Evolutionary conservation across 768 basidiomycete species (phyloP).

Genomic region (Polyporus arcularius): DNA sequence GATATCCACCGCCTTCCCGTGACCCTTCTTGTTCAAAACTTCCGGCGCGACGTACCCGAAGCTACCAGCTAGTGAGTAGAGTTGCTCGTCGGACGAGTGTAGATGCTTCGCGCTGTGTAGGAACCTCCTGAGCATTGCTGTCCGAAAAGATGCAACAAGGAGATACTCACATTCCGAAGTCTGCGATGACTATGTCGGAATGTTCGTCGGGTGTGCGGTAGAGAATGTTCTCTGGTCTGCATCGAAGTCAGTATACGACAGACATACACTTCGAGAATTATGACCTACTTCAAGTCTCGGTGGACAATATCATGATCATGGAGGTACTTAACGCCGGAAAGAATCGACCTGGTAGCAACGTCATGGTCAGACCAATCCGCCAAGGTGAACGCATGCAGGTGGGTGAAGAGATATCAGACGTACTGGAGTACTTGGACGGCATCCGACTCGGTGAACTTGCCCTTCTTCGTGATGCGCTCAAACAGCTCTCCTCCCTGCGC

Average conservation of each 20-base stretch:
- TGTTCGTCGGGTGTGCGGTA: constrained; percentile 76
- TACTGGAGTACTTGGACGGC: constrained; percentile 77
- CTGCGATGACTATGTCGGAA: constrained; percentile 92
- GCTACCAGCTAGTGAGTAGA: constrained; percentile 74
- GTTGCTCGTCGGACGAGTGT: constrained; percentile 66
- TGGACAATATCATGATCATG: constrained; percentile 95
- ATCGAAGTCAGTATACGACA: background rate
- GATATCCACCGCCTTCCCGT: constrained; percentile 90
- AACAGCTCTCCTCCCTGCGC: constrained; percentile 95
- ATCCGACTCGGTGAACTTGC: constrained; percentile 93
- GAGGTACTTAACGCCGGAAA: constrained; percentile 86
- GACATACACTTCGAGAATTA: background rate
- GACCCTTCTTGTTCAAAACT: constrained; percentile 76
- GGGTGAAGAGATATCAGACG: constrained; percentile 27
- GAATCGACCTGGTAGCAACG: constrained; percentile 57
- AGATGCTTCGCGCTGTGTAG: constrained; percentile 75
- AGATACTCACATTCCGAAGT: constrained; percentile 87
- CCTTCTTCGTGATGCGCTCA: constrained; percentile 78
- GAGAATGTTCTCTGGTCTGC: constrained; percentile 93
- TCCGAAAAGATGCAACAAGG: background rate
- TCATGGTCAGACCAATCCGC: background rate
- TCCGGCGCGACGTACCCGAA: constrained; percentile 94
- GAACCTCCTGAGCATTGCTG: background rate
- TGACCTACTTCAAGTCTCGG: constrained; percentile 83
- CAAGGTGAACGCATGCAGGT: background rate